Percentiles rank a stretch among this genome's conserved stretches.
Evolutionary conservation across 495 filamentous ascomycete species (phyloP).

Genomic region (Aspergillus wentii): DNA sequence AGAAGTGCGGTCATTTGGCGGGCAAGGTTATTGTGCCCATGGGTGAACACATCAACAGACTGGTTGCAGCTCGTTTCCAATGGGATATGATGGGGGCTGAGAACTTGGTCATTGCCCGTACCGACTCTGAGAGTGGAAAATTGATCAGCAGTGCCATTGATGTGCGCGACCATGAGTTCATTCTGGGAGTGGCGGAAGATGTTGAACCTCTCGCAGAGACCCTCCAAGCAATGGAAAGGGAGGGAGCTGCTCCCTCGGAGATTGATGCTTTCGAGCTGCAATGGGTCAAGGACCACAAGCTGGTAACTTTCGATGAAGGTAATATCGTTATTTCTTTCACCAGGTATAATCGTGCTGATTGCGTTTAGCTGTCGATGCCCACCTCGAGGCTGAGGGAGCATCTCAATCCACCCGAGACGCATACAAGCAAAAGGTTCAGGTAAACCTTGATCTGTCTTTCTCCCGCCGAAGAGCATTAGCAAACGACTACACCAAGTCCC

Average conservation of each 20-base stretch:
- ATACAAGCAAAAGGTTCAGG: constrained; percentile 57
- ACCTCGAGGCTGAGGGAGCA: constrained; percentile 61
- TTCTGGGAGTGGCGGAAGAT: constrained; percentile 74
- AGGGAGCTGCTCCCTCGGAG: constrained; percentile 69
- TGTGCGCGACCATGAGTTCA: constrained; percentile 92
- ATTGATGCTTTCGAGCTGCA: constrained; percentile 82
- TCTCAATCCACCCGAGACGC: constrained; percentile 54
- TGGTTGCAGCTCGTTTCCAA: constrained; percentile 88
- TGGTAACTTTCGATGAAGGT: constrained; percentile 89
- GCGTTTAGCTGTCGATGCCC: constrained; percentile 59
- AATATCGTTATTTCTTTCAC: background rate
- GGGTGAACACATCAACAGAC: constrained; percentile 91
- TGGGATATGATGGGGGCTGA: constrained; percentile 98
- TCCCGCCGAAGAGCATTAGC: constrained; percentile 70
- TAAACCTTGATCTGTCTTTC: constrained; percentile 68
- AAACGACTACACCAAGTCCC: constrained; percentile 53
- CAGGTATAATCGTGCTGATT: constrained; percentile 11
- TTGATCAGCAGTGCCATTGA: constrained; percentile 88
- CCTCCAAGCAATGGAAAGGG: constrained; percentile 81
- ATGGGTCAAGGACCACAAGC: constrained; percentile 83
- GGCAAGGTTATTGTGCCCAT: constrained; percentile 95
- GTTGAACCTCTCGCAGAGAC: constrained; percentile 78
- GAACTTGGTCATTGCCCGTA: constrained; percentile 89
- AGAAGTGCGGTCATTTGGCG: constrained; percentile 96
- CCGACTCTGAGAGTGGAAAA: constrained; percentile 89